phyloP scores from a whole-genome alignment of 495 filamentous ascomycete species.

The Bacidia rubella region DNA sequence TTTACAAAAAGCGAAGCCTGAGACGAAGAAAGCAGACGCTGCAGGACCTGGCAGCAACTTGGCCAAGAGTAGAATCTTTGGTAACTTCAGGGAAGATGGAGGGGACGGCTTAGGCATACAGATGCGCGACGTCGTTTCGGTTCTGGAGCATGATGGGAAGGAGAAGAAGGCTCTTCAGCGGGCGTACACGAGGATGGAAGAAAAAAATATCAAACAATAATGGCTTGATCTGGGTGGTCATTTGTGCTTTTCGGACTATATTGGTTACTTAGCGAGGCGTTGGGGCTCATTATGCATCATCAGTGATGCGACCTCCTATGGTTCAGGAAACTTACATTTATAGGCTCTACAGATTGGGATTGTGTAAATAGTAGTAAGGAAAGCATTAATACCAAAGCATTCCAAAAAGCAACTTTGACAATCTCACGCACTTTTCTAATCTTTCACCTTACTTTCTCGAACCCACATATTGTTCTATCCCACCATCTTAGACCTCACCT shows the following conservation, averaged over 20 bases:
- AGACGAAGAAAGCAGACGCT: neutral
- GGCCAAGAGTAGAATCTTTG: conserved; percentile 18
- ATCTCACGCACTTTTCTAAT: no score
- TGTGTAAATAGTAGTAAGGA: neutral
- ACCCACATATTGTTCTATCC: no score
- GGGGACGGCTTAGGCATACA: conserved; percentile 34
- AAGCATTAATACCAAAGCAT: no score
- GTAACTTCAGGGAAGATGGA: conserved; percentile 36
- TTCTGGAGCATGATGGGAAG: conserved; percentile 36
- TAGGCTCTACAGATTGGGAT: neutral
- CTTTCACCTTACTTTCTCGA: no score
- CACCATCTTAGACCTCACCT: neutral
- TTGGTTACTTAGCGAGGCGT: conserved; percentile 12
- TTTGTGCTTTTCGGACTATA: neutral
- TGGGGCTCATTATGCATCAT: conserved; percentile 8
- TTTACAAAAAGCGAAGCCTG: conserved; percentile 1
- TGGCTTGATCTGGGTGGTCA: neutral
- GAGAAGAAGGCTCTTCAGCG: conserved; percentile 14
- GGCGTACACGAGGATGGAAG: conserved; percentile 12
- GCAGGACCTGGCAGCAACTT: conserved; percentile 2
- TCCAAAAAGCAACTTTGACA: no score
- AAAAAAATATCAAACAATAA: neutral
- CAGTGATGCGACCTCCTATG: neutral
- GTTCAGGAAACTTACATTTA: neutral
- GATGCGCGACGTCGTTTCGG: conserved; percentile 36